These are phyloP conservation scores for Linnemannia exigua DNA, from an alignment of 192 early-diverging fungal genomes.

Conservation along the genomic window DNA sequence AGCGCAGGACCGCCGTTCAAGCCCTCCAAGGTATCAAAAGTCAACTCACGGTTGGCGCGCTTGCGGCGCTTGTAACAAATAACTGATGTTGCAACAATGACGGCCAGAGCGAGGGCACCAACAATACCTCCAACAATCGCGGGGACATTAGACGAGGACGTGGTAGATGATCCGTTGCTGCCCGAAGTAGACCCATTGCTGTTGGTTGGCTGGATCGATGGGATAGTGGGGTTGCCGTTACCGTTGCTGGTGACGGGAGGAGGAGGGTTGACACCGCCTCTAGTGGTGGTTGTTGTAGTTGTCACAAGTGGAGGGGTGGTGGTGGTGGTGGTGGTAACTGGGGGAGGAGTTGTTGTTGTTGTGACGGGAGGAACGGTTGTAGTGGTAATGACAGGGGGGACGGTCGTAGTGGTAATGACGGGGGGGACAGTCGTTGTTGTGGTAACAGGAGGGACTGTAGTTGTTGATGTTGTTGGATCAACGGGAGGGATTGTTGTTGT, in stretches of 20 bases:
- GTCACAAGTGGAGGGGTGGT: not conserved
- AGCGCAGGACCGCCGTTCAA: not conserved
- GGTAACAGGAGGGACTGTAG: not conserved
- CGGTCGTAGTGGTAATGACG: not conserved
- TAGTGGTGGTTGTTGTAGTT: conserved; percentile 12
- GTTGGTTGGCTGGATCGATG: not conserved
- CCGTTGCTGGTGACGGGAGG: not conserved
- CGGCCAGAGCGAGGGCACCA: conserved; percentile 21
- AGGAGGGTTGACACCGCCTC: not conserved
- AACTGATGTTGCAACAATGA: conserved; percentile 26
- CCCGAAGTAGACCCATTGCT: not conserved
- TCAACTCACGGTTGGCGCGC: conserved; percentile 21
- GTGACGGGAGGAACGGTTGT: not conserved
- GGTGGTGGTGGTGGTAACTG: not conserved
- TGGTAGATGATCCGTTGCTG: conserved; percentile 17
- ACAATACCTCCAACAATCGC: conserved; percentile 39
- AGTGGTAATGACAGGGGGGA: not conserved
- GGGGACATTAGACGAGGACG: conserved; percentile 20
- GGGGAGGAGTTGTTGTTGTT: conserved; percentile 13
- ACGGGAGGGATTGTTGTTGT: not conserved
- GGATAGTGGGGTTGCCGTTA: not conserved
- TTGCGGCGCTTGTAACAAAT: conserved; percentile 36
- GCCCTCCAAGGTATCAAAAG: conserved; percentile 31
- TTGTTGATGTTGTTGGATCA: not conserved
- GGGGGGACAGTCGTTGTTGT: not conserved